Evolutionary conservation across 306 rosid genomes (phyloP), one percentile per base, ranked within the genome.

Genomic region (Sindora glabra): DNA sequence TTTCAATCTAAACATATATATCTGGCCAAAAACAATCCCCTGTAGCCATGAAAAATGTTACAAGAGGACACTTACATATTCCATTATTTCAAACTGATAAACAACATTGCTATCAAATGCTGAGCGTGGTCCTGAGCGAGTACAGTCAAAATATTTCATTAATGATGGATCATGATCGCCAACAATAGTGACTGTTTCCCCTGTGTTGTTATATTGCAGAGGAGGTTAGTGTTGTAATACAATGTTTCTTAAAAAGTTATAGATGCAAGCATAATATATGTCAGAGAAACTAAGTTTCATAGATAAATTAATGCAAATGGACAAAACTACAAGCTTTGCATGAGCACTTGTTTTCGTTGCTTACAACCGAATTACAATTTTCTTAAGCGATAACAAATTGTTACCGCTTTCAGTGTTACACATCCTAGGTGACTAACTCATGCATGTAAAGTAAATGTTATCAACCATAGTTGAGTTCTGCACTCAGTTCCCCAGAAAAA

Each of bases 121-220:
- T 1, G 82, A 79, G 27, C 82, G 89, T 57, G 85, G 85, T 14
- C 89, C 85, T 0, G 89, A 79, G 48, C 82, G 89, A 18, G 85
- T 82, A 68, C 84, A 92, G 64, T 92, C 99, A 66, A 90, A 86
- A 74, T 89, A 89, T 34, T 73, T 89, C 78, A 86, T 14, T 49
- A 89, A 65, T 54, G 83, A 68, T 15, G 86, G 86, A 79, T 89
- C 94, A 64, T 84, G 97, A 61, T 89, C 97, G 57, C 97, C 95
- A 57, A 89, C 95, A 57, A 83, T 78, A 50, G 90, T 81, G 27
- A 84, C 92, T 59, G 95, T 86, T 89, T 89, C 97, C 64, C 97
- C 97, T 86, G 76, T 22, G 48, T 55, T n/a, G n/a, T n/a, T n/a
- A n/a, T n/a, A n/a, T n/a, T n/a, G n/a, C n/a, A n/a, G n/a, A n/a